Percentiles rank a stretch among this genome's conserved stretches.
Conservation (phyloP, 352 stramenopile species). For the Phytophthora megakarya region DNA sequence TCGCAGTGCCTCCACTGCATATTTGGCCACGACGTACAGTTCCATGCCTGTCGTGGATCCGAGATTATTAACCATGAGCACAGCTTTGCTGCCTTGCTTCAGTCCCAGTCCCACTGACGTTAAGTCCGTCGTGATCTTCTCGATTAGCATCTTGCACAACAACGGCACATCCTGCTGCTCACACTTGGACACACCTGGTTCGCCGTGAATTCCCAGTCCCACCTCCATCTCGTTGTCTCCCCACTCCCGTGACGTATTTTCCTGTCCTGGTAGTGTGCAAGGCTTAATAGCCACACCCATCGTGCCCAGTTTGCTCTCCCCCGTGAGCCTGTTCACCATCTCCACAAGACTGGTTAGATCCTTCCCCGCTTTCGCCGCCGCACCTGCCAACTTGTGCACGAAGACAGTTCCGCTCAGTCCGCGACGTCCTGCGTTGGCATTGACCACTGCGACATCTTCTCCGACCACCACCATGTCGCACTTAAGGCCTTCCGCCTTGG, state of each 20-base stretch:
- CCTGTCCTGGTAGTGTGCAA: slow-evolving; percentile 93
- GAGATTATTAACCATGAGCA: slow-evolving; percentile 97
- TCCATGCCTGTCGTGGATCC: slow-evolving; percentile 96
- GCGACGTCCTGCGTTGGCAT: slow-evolving; percentile 96
- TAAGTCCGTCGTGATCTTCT: slow-evolving; percentile 48
- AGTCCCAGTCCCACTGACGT: slow-evolving; percentile 52
- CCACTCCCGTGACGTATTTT: slow-evolving; percentile 61
- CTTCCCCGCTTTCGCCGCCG: slow-evolving; percentile 78
- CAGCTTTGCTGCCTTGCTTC: slow-evolving; percentile 38
- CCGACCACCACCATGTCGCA: slow-evolving; percentile 96
- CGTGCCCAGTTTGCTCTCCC: slow-evolving; percentile 83
- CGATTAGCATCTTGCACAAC: slow-evolving; percentile 58
- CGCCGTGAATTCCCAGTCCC: slow-evolving; percentile 96
- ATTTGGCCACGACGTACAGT: slow-evolving; percentile 93
- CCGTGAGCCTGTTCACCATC: slow-evolving; percentile 65
- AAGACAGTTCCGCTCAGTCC: slow-evolving; percentile 96
- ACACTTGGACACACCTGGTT: slow-evolving; percentile 81
- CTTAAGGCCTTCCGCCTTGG: slow-evolving; percentile 90
- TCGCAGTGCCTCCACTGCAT: slow-evolving; percentile 68
- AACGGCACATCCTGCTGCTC: slow-evolving; percentile 53
- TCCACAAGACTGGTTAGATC: slow-evolving; percentile 75
- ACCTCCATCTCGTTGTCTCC: slow-evolving; percentile 90
- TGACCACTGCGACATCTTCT: slow-evolving; percentile 92
- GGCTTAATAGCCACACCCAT: slow-evolving; percentile 95
- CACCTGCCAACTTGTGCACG: slow-evolving; percentile 97